These are phyloP conservation scores for Cyclanthera cordifolia DNA, from an alignment of 306 rosid genomes.

Conservation along the genomic window DNA sequence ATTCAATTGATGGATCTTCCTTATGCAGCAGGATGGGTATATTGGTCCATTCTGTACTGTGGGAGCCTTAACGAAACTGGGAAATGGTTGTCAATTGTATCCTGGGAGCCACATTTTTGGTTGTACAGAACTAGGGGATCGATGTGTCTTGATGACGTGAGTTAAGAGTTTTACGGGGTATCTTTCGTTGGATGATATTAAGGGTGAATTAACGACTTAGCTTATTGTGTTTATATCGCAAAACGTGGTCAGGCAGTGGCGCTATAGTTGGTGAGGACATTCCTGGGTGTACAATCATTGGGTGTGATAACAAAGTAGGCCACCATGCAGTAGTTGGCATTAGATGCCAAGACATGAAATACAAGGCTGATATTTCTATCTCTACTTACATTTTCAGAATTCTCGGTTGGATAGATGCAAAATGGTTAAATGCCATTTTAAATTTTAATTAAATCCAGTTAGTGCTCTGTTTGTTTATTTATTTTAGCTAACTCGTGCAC, in stretches of 20 bases:
- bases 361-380: constrained; percentile 41
- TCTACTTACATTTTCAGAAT: background rate
- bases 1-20: background rate
- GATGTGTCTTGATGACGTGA: constrained; percentile 74
- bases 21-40: constrained; percentile 55
- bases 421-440: background rate
- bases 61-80: constrained; percentile 59
- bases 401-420: background rate
- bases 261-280: constrained; percentile 83
- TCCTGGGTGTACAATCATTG: constrained; percentile 68
- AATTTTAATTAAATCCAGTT: background rate
- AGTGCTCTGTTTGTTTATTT: background rate
- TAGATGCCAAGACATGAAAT: constrained; percentile 81
- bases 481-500: background rate
- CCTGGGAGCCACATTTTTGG: constrained; percentile 86
- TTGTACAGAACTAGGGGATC: constrained; percentile 58
- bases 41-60: constrained; percentile 91
- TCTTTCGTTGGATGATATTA: background rate
- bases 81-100: constrained; percentile 58
- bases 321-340: constrained; percentile 83
- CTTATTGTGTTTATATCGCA: background rate
- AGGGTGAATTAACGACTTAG: background rate
- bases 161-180: constrained; percentile 19
- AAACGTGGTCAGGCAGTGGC: constrained; percentile 58
- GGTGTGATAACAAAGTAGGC: constrained; percentile 67